Evolutionary conservation across 805 yeast genomes (phyloP).

Genomic region (Debaryomyces hansenii): DNA sequence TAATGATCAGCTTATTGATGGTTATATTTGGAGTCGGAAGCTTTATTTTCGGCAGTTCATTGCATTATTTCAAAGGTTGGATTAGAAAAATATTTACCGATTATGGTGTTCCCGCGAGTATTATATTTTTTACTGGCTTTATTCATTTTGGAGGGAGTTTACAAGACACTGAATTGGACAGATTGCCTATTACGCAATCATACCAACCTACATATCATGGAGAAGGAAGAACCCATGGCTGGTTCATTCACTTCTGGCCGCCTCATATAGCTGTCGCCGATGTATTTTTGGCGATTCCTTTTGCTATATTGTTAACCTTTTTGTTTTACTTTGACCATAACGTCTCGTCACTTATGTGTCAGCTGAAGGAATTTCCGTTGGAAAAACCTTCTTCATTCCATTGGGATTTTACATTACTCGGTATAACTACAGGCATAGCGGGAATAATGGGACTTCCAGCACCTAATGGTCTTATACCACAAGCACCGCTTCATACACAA

Average conservation of each 20-base stretch:
- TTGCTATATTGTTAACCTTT: constrained; percentile 80
- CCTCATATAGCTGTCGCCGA: constrained; percentile 62
- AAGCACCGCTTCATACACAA: constrained; percentile 90
- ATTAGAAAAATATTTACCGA: constrained; percentile 75
- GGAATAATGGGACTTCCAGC: constrained; percentile 92
- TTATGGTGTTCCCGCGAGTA: constrained; percentile 80
- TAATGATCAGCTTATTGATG: constrained; percentile 74
- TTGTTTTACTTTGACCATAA: constrained; percentile 94
- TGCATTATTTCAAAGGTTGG: constrained; percentile 60
- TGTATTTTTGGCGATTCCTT: constrained; percentile 88
- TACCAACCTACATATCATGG: constrained; percentile 65
- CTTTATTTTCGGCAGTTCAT: constrained; percentile 54
- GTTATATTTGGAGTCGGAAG: constrained; percentile 70
- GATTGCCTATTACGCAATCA: constrained; percentile 67
- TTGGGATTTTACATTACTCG: constrained; percentile 85
- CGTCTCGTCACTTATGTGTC: constrained; percentile 91
- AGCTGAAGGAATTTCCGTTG: constrained; percentile 75
- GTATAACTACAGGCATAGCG: constrained; percentile 81
- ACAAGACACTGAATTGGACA: constrained; percentile 53
- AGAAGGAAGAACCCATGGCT: constrained; percentile 50
- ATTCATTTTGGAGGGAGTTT: constrained; percentile 87
- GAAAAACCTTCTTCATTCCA: constrained; percentile 89
- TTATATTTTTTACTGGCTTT: constrained; percentile 89
- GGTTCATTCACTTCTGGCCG: constrained; percentile 81
- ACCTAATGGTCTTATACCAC: constrained; percentile 96